These are phyloP conservation scores for Ambrosia trifida DNA, from an alignment of 129 eudicot genomes.

Conservation along the genomic window DNA sequence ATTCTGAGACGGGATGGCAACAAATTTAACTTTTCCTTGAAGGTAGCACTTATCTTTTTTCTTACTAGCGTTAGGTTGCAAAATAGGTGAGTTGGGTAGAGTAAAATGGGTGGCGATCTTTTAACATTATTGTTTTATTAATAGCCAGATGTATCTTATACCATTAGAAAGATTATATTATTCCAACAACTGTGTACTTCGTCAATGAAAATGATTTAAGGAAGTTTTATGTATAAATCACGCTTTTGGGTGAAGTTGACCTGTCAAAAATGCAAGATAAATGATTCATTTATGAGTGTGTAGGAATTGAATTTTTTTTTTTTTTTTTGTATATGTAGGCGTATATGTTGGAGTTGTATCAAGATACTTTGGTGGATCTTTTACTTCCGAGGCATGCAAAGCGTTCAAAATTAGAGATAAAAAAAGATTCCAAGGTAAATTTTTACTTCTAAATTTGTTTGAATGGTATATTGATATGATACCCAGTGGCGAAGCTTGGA, in stretches of 20 bases:
- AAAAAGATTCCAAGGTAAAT: constrained; percentile 88
- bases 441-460: neutral
- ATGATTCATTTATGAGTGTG: neutral
- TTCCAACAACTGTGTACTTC: no score
- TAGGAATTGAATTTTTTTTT: neutral
- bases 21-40: constrained; percentile 74
- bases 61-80: neutral
- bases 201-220: neutral
- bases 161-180: no score
- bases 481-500: no score
- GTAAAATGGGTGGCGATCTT: neutral
- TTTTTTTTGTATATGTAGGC: constrained; percentile 47
- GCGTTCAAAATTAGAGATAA: constrained; percentile 71
- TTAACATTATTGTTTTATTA: neutral
- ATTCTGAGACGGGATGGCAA: constrained; percentile 68
- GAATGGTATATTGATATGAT: neutral
- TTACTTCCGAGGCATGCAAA: constrained; percentile 72
- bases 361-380: constrained; percentile 90
- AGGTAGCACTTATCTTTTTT: constrained; percentile 49
- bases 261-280: neutral
- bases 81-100: neutral
- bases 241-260: neutral
- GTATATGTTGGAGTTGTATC: constrained; percentile 94
- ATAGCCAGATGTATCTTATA: neutral
- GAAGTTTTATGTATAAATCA: neutral